Evolutionary conservation across 2,329 filamentous ascomycete genomes (phyloP).

Genomic region (Xylariomycetidae sp.): DNA sequence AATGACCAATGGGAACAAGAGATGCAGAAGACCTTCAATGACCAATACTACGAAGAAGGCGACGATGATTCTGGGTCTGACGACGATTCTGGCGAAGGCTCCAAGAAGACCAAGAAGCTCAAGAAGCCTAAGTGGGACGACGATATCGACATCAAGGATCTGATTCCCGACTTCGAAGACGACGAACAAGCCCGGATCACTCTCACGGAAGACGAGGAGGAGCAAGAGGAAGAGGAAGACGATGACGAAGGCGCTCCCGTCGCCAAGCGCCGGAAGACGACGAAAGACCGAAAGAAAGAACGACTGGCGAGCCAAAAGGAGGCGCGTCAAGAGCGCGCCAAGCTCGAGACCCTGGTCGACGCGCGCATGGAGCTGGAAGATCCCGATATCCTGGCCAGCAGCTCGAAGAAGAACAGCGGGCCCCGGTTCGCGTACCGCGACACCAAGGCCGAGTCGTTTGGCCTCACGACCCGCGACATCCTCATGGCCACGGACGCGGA

Average conservation of each 20-base stretch:
- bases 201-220: slow-evolving; percentile 50
- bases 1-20: slow-evolving; percentile 85
- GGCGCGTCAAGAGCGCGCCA: slow-evolving; percentile 74
- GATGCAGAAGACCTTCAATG: slow-evolving; percentile 84
- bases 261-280: slow-evolving; percentile 56
- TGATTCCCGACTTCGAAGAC: slow-evolving; percentile 81
- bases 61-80: slow-evolving; percentile 60
- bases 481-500: slow-evolving; percentile 78
- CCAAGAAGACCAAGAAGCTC: slow-evolving; percentile 57
- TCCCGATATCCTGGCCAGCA: slow-evolving; percentile 48
- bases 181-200: slow-evolving; percentile 51
- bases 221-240: slow-evolving; percentile 31
- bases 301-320: slow-evolving; percentile 59
- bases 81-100: slow-evolving; percentile 44
- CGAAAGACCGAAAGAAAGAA: slow-evolving; percentile 56
- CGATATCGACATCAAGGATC: slow-evolving; percentile 93
- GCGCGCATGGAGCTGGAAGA: slow-evolving; percentile 71
- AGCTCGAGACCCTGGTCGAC: slow-evolving; percentile 83
- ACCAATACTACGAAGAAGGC: slow-evolving; percentile 77
- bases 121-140: slow-evolving; percentile 94
- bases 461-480: slow-evolving; percentile 85
- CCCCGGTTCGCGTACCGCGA: slow-evolving; percentile 85
- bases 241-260: slow-evolving; percentile 39
- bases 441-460: slow-evolving; percentile 84
- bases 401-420: slow-evolving; percentile 16